Conservation (phyloP, 108 stramenopile species). For the Nitzschia sp. region DNA sequence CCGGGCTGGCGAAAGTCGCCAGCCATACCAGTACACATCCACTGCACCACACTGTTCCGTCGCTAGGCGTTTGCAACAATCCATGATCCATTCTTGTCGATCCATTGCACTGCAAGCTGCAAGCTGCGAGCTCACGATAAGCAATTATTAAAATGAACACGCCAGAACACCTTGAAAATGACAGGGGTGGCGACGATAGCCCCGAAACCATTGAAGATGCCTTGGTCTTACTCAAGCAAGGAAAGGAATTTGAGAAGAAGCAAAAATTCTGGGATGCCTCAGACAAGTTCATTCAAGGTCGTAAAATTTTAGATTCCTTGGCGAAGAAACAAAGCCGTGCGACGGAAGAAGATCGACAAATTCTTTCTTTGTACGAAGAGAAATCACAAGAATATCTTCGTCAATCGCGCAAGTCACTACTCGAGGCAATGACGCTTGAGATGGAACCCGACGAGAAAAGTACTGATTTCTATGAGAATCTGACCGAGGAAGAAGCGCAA, state of each 20-base stretch:
- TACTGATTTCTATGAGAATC: neutral
- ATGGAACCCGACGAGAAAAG: slow-evolving; percentile 14
- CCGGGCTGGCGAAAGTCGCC: no score
- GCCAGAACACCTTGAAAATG: no score
- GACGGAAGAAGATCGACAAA: slow-evolving; percentile 24
- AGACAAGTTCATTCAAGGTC: slow-evolving; percentile 22
- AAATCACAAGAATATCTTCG: slow-evolving; percentile 38
- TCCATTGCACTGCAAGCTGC: no score
- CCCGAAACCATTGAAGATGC: slow-evolving; percentile 31
- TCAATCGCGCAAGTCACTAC: slow-evolving; percentile 24
- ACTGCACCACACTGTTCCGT: no score
- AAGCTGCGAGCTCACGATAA: no score
- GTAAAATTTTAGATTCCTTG: slow-evolving; percentile 18
- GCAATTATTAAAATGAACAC: no score
- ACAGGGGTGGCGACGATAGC: no score
- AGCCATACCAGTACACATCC: no score
- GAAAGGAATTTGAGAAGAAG: slow-evolving; percentile 29
- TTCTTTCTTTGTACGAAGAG: slow-evolving; percentile 26
- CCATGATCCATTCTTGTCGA: no score
- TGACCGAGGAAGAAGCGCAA: slow-evolving; percentile 32
- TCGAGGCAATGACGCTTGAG: slow-evolving; percentile 32
- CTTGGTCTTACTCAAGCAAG: slow-evolving; percentile 26
- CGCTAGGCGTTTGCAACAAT: no score
- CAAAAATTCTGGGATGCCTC: slow-evolving; percentile 34
- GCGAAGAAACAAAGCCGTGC: slow-evolving; percentile 15